These are phyloP conservation scores for Penicillium janthinellum DNA, from an alignment of 2,329 filamentous ascomycete species.

Conservation along the genomic window DNA sequence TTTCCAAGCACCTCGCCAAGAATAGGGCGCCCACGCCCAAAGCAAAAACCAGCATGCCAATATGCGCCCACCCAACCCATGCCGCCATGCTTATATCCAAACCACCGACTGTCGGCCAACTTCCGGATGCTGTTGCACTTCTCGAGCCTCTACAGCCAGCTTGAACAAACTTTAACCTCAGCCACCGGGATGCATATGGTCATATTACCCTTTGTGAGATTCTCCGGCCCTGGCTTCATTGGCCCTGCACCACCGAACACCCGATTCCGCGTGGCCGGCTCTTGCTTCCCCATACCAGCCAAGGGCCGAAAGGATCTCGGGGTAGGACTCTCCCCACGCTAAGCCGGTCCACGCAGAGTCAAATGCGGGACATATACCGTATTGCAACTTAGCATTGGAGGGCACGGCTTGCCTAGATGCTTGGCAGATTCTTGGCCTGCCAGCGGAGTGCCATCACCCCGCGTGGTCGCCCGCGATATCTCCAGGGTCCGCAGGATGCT, in stretches of 20 bases:
- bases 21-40: not conserved
- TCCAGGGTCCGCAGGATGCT: slow-evolving; percentile 14
- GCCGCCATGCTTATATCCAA: not conserved
- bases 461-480: slow-evolving; percentile 11
- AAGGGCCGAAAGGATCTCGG: slow-evolving; percentile 18
- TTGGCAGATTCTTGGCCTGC: slow-evolving; percentile 29
- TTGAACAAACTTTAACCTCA: not conserved
- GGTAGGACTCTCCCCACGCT: slow-evolving; percentile 12
- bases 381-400: slow-evolving; percentile 16
- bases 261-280: slow-evolving; percentile 5
- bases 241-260: slow-evolving; percentile 11
- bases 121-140: not conserved
- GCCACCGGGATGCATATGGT: not conserved
- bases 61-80: not conserved
- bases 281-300: slow-evolving; percentile 9
- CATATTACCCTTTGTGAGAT: not conserved
- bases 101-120: not conserved
- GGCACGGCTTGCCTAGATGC: slow-evolving; percentile 19
- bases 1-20: not conserved
- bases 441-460: slow-evolving; percentile 17
- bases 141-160: not conserved
- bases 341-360: slow-evolving; percentile 14
- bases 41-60: not conserved
- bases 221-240: slow-evolving; percentile 2
- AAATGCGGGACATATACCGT: slow-evolving; percentile 10